Evolutionary conservation across 129 eudicot species (phyloP), one percentile per base, ranked within the genome.

Genomic region (Tanacetum coccineum): DNA sequence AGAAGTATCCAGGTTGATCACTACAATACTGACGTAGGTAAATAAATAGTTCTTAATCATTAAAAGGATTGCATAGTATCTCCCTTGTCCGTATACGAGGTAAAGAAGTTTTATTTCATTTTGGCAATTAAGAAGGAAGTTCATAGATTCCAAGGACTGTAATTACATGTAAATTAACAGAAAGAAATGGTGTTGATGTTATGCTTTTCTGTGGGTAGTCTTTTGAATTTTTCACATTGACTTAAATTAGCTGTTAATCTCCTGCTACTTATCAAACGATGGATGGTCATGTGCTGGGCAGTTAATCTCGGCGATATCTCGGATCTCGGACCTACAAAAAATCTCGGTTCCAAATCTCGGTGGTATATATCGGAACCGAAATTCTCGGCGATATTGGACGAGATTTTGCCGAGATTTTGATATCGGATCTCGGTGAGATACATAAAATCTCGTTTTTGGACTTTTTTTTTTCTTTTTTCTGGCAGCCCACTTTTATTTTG

Each of bases 281-380:
- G 56, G 45, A 63, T 62, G 54, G 54, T 72, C 46, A 40, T 49
- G 54, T 64, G 49, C n/a, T n/a, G n/a, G n/a, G n/a, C n/a, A n/a
- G n/a, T n/a, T n/a, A n/a, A n/a, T n/a, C n/a, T n/a, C n/a, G n/a
- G n/a, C n/a, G n/a, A n/a, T n/a, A n/a, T n/a, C n/a, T n/a, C n/a
- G n/a, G n/a, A n/a, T n/a, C n/a, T n/a, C n/a, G n/a, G n/a, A n/a
- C n/a, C n/a, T n/a, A n/a, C n/a, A n/a, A n/a, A n/a, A n/a, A n/a
- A n/a, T n/a, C n/a, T n/a, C n/a, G n/a, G n/a, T n/a, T n/a, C n/a
- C n/a, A n/a, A n/a, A n/a, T n/a, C n/a, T n/a, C n/a, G n/a, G n/a
- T n/a, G n/a, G n/a, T n/a, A n/a, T n/a, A n/a, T n/a, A n/a, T n/a
- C n/a, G n/a, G n/a, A n/a, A n/a, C n/a, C n/a, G n/a, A n/a, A n/a